phyloP scores from a whole-genome alignment of 169 alveolate genomes.

The Amoebophrya sp. region DNA sequence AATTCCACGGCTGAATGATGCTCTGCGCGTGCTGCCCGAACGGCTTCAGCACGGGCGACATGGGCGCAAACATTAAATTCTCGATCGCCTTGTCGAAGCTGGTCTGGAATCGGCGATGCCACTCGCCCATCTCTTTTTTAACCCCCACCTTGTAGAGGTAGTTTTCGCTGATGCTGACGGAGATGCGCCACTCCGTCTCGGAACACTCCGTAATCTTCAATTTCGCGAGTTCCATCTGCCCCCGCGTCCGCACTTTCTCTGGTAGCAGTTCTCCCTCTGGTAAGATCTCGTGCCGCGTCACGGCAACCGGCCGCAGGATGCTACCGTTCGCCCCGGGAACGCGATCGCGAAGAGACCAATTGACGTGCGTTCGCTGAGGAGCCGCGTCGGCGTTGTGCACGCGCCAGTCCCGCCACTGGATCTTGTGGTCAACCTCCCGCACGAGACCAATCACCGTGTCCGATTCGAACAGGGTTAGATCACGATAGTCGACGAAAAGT shows the following conservation, averaged over 20 bases:
- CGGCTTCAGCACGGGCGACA: neutral
- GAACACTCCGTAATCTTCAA: neutral
- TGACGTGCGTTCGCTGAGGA: neutral
- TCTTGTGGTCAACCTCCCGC: neutral
- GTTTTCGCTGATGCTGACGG: neutral
- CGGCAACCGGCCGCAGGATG: neutral
- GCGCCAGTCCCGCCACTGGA: neutral
- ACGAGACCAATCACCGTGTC: neutral
- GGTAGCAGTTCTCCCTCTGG: neutral
- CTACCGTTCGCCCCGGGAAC: neutral
- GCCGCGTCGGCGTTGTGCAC: neutral
- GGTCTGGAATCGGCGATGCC: neutral
- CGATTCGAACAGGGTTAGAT: neutral
- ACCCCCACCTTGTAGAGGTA: no score
- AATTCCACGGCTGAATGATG: neutral
- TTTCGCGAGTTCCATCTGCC: neutral
- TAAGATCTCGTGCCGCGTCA: neutral
- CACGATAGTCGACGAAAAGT: neutral
- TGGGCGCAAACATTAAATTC: neutral
- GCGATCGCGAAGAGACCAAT: neutral
- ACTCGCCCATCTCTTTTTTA: neutral
- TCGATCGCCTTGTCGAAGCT: neutral
- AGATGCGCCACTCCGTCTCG: neutral
- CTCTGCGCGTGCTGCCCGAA: neutral
- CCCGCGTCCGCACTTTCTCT: neutral